Percentiles rank a stretch among this genome's conserved stretches.
These are phyloP conservation scores for Colletotrichum coccodes DNA, from an alignment of 2,329 filamentous ascomycete species.

Conservation along the genomic window DNA sequence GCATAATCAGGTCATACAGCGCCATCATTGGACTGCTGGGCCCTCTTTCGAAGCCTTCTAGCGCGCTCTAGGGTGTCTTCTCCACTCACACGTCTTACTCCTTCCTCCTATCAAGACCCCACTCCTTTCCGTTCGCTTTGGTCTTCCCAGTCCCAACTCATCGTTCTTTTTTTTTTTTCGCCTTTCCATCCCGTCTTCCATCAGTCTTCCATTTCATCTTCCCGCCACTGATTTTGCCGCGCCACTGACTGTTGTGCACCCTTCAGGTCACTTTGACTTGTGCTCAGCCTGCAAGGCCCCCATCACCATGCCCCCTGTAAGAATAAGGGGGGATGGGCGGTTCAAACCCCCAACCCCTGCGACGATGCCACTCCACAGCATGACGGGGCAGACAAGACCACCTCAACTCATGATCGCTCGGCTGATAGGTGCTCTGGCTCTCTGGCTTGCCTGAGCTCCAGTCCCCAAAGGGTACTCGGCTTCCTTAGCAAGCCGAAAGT, in stretches of 20 bases:
- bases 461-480: background rate
- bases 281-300: background rate
- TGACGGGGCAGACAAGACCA: background rate
- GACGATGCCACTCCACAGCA: conserved; percentile 3
- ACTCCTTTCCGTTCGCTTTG: background rate
- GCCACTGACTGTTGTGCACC: background rate
- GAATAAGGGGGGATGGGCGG: background rate
- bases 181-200: conserved; percentile 13
- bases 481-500: conserved; percentile 11
- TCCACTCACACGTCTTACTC: conserved; percentile 13
- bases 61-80: conserved; percentile 9
- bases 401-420: background rate
- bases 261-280: background rate
- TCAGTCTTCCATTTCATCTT: conserved; percentile 1
- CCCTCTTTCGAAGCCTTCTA: conserved; percentile 27
- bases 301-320: background rate
- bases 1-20: background rate
- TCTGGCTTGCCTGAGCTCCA: background rate
- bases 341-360: background rate
- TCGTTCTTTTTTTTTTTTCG: background rate
- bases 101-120: background rate
- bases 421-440: background rate
- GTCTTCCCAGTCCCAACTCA: background rate
- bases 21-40: conserved; percentile 8
- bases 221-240: background rate